Evolutionary conservation across 805 yeast genomes (phyloP).

Genomic region (Metschnikowia borealis): DNA sequence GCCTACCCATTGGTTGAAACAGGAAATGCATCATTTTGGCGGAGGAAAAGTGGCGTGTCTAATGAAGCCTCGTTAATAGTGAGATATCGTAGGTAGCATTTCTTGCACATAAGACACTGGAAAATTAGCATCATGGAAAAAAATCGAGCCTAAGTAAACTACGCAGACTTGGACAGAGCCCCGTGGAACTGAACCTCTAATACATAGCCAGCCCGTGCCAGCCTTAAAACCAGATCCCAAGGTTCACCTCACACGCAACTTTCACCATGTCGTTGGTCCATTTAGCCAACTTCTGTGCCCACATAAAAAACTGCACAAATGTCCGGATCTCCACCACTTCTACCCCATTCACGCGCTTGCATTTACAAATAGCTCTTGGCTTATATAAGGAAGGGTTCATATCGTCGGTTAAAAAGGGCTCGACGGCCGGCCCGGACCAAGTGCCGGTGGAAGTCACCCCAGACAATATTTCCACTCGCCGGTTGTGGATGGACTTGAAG

Average conservation of each 20-base stretch:
- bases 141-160: background rate
- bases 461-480: conserved; percentile 78
- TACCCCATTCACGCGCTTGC: conserved; percentile 78
- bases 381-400: conserved; percentile 89
- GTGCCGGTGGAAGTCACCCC: conserved; percentile 74
- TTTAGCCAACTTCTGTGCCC: conserved; percentile 81
- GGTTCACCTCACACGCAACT: background rate
- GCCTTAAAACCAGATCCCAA: background rate
- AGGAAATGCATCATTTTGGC: background rate
- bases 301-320: conserved; percentile 80
- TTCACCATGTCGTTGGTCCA: conserved; percentile 74
- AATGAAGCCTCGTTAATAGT: background rate
- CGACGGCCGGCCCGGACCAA: conserved; percentile 77
- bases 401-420: conserved; percentile 80
- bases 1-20: background rate
- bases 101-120: conserved; percentile 2
- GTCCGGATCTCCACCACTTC: conserved; percentile 72
- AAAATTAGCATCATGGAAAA: conserved; percentile 1
- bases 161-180: background rate
- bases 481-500: conserved; percentile 89
- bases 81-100: background rate
- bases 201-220: background rate
- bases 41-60: background rate
- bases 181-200: background rate
- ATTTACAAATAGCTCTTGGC: conserved; percentile 77